Evolutionary conservation across 2,329 filamentous ascomycete species (phyloP), one percentile per base, ranked within the genome.

Genomic region (Beauveria medogensis): DNA sequence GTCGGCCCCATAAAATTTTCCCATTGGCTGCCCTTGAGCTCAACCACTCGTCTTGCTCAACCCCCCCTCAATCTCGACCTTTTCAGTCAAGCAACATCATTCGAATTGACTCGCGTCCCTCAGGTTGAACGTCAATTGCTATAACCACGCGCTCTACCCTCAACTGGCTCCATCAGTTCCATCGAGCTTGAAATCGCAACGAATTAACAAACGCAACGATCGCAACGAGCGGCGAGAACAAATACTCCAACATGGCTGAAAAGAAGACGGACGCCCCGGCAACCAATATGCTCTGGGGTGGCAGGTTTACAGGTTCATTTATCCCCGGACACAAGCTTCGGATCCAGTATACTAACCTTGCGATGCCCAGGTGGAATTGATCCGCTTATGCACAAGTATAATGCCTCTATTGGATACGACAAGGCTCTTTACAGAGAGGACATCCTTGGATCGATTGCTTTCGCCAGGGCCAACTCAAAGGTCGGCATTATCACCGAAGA

Each of bases 361-460:
- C 65, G 64, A 22, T 47, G 18, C 52, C 61, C 68, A 89, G 89
- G 90, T 78, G 88, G 84, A 67, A 84, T 93, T 66, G 90, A 95
- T 75, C 90, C 91, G 59, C 82, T 95, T 57, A 96, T 96, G 91
- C 82, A 86, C 63, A 81, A 88, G 66, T 96, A 93, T 80, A 96
- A 96, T 73, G 86, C 68, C 60, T 88, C 83, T 56, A 88, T 96
- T 66, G 83, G 83, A 69, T 92, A 89, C 75, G 91, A 96, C 73
- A 87, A 88, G 68, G 80, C 81, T 63, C 87, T 96, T 67, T 90
- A 91, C 77, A 85, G 83, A 63, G 85, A 94, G 71, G 91, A 96
- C 68, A 92, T 95, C 67, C 82, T 83, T 22, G 91, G 91, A 65
- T 87, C 82, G 57, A 89, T 95, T 66, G 90, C 91, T 16, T 96